Evolutionary conservation across 1,139 yeast genomes (phyloP), one percentile per base, ranked within the genome.

Genomic region (Kodamaea alishanica): DNA sequence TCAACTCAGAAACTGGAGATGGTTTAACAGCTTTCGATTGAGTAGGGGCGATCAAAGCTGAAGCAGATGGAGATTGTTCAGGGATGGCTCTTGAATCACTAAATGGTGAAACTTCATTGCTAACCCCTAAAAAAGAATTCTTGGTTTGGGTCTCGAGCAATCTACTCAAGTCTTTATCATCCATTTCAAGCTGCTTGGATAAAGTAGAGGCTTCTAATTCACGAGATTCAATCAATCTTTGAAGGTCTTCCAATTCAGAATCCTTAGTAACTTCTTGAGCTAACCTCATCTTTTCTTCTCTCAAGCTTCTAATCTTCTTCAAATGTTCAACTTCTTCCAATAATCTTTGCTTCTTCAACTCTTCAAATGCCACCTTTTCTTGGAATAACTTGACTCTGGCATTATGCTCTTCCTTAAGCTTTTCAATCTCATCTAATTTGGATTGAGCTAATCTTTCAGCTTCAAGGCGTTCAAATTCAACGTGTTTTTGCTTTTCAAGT

Each of bases 241-340:
- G 65, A 39, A 66, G 54, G 33, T 60, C 64, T 29, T 57, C 63
- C 33, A 63, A 38, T 30, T 60, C 58, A 33, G 48, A 41, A 34
- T 56, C 58, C 28, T 54, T 51, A 25, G 49, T 48, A 34, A 60
- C 58, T 41, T 61, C 58, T 30, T 46, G 50, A n/a, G 66, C 52
- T 43, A 65, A 60, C 43, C 60, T 57, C 5, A 60, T 60, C 47
- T 63, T 66, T 43, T 67, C 70, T 52, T 63, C 71, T 50, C 70
- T 62, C 47, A 67, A 63, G 36, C 60, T 58, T 43, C 62, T 56
- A 42, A 67, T 65, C 41, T 65, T 64, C 48, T 63, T 63, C 58
- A 66, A 61, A 47, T 65, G 64, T 31, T 57, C 68, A 42, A 66
- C 69, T 49, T 67, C 73, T 42, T 64, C 70, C 39, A 59, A 43